Percentiles rank a stretch among this genome's conserved stretches.
Evolutionary conservation across 179 eudicot species (phyloP).

Genomic region (Pouteria campechiana): DNA sequence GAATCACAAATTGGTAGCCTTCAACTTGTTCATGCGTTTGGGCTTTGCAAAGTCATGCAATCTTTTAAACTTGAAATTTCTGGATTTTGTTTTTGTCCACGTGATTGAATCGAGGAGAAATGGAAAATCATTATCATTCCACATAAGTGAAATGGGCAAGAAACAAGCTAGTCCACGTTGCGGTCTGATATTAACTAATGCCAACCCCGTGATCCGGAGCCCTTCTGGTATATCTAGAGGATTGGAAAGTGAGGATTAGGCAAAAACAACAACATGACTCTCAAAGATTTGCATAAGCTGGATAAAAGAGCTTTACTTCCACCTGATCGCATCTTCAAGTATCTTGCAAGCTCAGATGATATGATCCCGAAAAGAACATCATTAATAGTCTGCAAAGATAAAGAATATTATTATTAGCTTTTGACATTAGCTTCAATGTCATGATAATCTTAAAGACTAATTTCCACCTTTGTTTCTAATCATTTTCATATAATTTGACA

Average conservation of each 20-base stretch:
- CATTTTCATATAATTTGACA: no score
- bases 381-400: constrained; percentile 72
- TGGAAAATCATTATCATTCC: no score
- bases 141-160: background rate
- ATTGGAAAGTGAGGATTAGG: background rate
- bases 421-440: no score
- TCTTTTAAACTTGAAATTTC: no score
- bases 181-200: constrained; percentile 50
- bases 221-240: constrained; percentile 40
- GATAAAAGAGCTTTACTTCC: constrained; percentile 18
- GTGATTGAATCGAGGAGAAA: no score
- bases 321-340: constrained; percentile 33
- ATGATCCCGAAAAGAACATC: constrained; percentile 64
- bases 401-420: no score
- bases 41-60: no score
- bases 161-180: constrained; percentile 25
- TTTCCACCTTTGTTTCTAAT: no score
- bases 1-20: no score
- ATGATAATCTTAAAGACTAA: no score
- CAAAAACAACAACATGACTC: background rate
- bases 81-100: no score
- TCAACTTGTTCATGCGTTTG: no score
- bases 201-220: constrained; percentile 41
- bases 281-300: background rate
- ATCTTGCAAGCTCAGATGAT: constrained; percentile 53